Conservation (phyloP, 148 eudicot species). For the Beta vulgaris region DNA sequence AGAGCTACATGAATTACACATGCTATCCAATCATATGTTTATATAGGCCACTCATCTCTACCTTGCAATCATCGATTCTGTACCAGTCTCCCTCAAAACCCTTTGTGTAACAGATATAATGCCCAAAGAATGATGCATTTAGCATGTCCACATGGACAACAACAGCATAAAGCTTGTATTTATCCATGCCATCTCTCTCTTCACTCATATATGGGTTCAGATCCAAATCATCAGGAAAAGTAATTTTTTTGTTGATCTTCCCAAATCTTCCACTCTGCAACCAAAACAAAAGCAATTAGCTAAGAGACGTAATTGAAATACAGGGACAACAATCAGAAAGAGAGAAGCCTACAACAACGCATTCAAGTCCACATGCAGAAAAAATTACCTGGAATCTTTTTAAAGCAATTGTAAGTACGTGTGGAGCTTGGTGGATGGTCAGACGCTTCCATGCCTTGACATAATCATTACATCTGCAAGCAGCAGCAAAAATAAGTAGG, state of each 20-base stretch:
- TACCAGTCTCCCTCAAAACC: slow-evolving; percentile 84
- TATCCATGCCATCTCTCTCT: slow-evolving; percentile 51
- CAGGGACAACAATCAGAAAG: neutral
- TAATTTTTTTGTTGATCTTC: slow-evolving; percentile 83
- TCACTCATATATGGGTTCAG: slow-evolving; percentile 86
- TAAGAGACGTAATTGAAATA: neutral
- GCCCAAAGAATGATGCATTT: slow-evolving; percentile 93
- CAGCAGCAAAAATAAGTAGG: neutral
- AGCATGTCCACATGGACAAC: slow-evolving; percentile 96
- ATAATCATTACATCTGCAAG: slow-evolving; percentile 85
- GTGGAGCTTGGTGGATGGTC: slow-evolving; percentile 66
- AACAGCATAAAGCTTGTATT: slow-evolving; percentile 78
- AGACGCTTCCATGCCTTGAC: slow-evolving; percentile 89
- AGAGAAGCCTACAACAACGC: neutral
- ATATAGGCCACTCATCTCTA: slow-evolving; percentile 18
- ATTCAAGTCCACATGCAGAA: neutral
- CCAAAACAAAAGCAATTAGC: slow-evolving; percentile 11
- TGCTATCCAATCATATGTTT: neutral
- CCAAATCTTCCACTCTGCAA: slow-evolving; percentile 95
- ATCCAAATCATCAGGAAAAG: slow-evolving; percentile 72
- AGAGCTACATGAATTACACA: neutral
- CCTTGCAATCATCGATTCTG: slow-evolving; percentile 92
- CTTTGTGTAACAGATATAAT: slow-evolving; percentile 81
- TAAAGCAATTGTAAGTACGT: slow-evolving; percentile 86
- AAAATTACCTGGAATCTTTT: slow-evolving; percentile 83